These are phyloP conservation scores for Oropetium thomaeum DNA, from an alignment of 176 grass and related monocot species.

Conservation along the genomic window DNA sequence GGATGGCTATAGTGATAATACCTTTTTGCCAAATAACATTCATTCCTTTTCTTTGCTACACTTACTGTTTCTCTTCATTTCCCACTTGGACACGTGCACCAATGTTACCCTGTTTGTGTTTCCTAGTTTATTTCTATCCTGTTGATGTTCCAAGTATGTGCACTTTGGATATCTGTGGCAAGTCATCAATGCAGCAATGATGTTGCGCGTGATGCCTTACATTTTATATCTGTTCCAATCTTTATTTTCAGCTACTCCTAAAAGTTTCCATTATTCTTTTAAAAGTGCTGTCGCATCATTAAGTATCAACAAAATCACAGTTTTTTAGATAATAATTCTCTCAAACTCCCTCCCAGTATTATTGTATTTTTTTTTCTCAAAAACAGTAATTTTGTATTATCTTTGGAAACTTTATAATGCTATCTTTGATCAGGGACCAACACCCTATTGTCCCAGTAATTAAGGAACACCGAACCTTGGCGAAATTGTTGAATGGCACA, in stretches of 20 bases:
- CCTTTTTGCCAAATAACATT: not conserved
- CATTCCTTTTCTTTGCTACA: not conserved
- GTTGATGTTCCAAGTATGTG: not conserved
- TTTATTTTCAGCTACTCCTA: not conserved
- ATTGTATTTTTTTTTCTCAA: too few species aligned
- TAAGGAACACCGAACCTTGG: conserved; percentile 88
- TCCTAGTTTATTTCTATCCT: not conserved
- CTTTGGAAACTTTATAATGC: conserved; percentile 11
- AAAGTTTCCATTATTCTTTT: not conserved
- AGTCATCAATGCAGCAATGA: not conserved
- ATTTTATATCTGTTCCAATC: not conserved
- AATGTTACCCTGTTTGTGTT: not conserved
- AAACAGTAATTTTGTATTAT: conserved; percentile 4
- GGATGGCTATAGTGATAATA: not conserved
- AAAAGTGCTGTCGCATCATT: not conserved
- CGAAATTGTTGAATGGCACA: conserved; percentile 83
- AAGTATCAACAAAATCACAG: not conserved
- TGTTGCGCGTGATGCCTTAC: not conserved
- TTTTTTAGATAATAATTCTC: conserved; percentile 7
- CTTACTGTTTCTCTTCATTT: not conserved
- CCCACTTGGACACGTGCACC: not conserved
- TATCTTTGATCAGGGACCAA: conserved; percentile 50
- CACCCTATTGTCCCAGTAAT: conserved; percentile 85
- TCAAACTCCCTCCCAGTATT: not conserved
- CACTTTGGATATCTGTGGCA: not conserved